These are phyloP conservation scores for Ganoderma lucidum DNA, from an alignment of 1,284 basidiomycete genomes.

Conservation along the genomic window DNA sequence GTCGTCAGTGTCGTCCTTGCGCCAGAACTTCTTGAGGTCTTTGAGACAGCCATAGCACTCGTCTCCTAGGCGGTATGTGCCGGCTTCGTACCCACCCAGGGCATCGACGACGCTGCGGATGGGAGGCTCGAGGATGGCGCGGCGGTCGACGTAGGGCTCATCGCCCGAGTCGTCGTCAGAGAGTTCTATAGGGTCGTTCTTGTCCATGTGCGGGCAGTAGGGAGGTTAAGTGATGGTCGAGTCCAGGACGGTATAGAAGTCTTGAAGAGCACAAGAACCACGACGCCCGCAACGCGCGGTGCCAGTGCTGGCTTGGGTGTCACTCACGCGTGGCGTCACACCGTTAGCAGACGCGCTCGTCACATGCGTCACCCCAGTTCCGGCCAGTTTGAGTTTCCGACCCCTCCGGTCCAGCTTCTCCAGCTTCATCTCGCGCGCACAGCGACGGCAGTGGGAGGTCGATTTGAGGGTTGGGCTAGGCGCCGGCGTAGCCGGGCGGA, in stretches of 20 bases:
- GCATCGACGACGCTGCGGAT: conserved; percentile 79
- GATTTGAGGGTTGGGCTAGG: no score
- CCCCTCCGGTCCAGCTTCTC: no score
- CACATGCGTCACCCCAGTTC: neutral
- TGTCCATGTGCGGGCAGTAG: neutral
- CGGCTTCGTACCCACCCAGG: conserved; percentile 75
- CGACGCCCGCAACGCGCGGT: neutral
- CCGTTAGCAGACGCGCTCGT: neutral
- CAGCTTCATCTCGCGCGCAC: no score
- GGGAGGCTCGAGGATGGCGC: conserved; percentile 67
- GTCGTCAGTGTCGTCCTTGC: conserved; percentile 94
- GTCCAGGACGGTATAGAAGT: no score
- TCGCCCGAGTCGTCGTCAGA: conserved; percentile 46
- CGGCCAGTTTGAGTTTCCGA: no score
- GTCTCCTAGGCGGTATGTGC: conserved; percentile 83
- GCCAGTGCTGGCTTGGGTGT: neutral
- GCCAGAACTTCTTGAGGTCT: conserved; percentile 94
- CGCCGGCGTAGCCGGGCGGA: no score
- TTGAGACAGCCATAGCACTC: conserved; percentile 86
- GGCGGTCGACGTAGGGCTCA: conserved; percentile 47
- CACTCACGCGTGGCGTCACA: neutral
- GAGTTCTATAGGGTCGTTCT: neutral
- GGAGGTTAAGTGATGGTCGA: no score
- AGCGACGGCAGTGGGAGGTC: no score
- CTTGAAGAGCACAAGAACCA: neutral